These are phyloP conservation scores for Clitoria ternatea DNA, from an alignment of 306 rosid genomes.

Conservation along the genomic window DNA sequence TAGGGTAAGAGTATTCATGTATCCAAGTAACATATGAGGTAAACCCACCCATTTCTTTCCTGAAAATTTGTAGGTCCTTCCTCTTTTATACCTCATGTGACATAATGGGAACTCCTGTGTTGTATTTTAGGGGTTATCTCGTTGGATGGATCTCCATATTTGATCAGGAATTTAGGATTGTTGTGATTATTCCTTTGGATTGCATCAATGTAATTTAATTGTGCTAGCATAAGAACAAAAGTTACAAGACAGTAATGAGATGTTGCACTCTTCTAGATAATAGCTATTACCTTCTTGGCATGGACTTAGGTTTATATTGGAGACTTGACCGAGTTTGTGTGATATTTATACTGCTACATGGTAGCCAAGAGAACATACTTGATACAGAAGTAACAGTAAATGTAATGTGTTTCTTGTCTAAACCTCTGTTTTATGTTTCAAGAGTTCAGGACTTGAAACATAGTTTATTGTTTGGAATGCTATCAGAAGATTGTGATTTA, in stretches of 20 bases:
- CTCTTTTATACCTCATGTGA: background rate
- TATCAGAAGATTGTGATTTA: background rate
- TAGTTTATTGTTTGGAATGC: background rate
- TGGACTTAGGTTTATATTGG: no score
- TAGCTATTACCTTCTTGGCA: no score
- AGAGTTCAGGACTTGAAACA: background rate
- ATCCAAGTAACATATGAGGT: conserved; percentile 91
- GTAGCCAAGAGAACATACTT: background rate
- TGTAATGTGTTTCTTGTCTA: background rate
- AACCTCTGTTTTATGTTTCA: background rate
- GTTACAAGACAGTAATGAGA: background rate
- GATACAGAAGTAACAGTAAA: background rate
- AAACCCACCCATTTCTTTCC: background rate
- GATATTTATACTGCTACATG: background rate
- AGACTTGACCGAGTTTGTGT: no score
- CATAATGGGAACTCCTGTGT: background rate
- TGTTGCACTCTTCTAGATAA: no score
- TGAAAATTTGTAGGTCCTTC: no score
- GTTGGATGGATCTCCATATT: background rate
- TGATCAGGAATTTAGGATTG: no score
- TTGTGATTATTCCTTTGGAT: no score
- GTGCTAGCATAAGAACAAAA: background rate
- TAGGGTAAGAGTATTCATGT: conserved; percentile 86
- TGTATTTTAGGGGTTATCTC: background rate
- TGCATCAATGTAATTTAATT: no score